phyloP scores from a whole-genome alignment of 495 filamentous ascomycete genomes.

The Trichoderma gamsii region DNA sequence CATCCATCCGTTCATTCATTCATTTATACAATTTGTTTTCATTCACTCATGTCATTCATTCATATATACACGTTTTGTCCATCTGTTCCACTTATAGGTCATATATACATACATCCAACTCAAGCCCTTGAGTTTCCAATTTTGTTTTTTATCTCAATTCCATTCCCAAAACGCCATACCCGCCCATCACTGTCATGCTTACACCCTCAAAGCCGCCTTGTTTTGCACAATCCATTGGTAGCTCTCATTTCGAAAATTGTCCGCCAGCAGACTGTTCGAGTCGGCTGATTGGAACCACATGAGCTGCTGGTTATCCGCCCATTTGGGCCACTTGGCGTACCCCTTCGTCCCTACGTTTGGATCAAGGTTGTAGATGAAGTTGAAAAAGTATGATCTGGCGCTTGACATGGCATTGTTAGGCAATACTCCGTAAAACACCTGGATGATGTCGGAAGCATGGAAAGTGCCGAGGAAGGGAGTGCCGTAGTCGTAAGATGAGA shows the following conservation, averaged over 20 bases:
- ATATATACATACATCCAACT: no score
- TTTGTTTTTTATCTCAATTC: no score
- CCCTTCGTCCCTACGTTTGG: slow-evolving; percentile 48
- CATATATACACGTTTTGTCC: no score
- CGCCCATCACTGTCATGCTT: not conserved
- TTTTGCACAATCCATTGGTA: slow-evolving; percentile 46
- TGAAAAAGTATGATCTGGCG: slow-evolving; percentile 58
- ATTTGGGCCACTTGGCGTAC: slow-evolving; percentile 56
- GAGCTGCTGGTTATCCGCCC: slow-evolving; percentile 44
- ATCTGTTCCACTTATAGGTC: no score
- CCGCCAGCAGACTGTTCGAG: slow-evolving; percentile 40
- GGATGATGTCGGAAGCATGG: slow-evolving; percentile 60
- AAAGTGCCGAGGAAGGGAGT: slow-evolving; percentile 67
- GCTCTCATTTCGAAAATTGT: slow-evolving; percentile 51
- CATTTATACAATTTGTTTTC: no score
- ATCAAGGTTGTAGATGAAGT: slow-evolving; percentile 59
- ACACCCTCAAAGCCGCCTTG: slow-evolving; percentile 21
- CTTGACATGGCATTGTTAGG: slow-evolving; percentile 55
- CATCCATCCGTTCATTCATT: no score
- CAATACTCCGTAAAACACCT: slow-evolving; percentile 57
- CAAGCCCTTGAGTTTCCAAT: no score
- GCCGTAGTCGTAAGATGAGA: slow-evolving; percentile 60
- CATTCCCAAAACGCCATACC: not conserved
- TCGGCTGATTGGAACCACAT: slow-evolving; percentile 51
- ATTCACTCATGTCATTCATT: no score